phyloP scores from a whole-genome alignment of 2,329 filamentous ascomycete species.

The Trichoderma sp. region DNA sequence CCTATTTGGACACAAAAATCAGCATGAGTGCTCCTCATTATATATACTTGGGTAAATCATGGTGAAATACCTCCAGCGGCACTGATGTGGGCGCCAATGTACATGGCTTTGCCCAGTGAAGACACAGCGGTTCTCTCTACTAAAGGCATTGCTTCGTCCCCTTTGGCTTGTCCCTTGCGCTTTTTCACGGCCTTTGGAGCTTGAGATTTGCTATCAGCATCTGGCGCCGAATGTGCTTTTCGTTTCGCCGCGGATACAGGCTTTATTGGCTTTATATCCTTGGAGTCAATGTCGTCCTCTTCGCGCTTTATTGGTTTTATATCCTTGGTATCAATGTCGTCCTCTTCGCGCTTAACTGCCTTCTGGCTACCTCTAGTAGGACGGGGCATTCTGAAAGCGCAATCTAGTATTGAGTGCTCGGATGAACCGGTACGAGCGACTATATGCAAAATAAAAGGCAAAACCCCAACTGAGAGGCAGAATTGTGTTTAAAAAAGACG shows the following conservation, averaged over 20 bases:
- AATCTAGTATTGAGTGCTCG: neutral
- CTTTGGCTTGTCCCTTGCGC: slow-evolving; percentile 37
- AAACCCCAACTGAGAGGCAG: neutral
- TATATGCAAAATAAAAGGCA: neutral
- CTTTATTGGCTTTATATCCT: slow-evolving; percentile 28
- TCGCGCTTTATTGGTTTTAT: slow-evolving; percentile 32
- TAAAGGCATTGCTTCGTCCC: slow-evolving; percentile 57
- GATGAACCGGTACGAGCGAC: neutral
- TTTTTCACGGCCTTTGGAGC: slow-evolving; percentile 21
- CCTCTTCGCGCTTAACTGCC: slow-evolving; percentile 37
- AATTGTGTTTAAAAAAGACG: neutral
- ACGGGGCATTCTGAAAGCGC: slow-evolving; percentile 35
- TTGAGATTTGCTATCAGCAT: neutral
- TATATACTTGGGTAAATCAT: neutral
- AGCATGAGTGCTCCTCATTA: neutral
- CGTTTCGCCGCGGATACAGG: slow-evolving; percentile 27
- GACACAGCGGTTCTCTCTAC: slow-evolving; percentile 64
- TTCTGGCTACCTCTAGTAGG: slow-evolving; percentile 38
- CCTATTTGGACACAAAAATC: slow-evolving; percentile 49
- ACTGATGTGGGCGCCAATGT: slow-evolving; percentile 91
- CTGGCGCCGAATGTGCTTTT: slow-evolving; percentile 24
- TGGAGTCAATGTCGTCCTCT: slow-evolving; percentile 30
- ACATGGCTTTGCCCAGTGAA: slow-evolving; percentile 69
- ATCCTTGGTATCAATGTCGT: slow-evolving; percentile 24
- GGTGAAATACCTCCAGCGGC: slow-evolving; percentile 71